Base-by-base conservation (phyloP, 768 basidiomycete species). In the Tricholoma hemisulphureum region DNA sequence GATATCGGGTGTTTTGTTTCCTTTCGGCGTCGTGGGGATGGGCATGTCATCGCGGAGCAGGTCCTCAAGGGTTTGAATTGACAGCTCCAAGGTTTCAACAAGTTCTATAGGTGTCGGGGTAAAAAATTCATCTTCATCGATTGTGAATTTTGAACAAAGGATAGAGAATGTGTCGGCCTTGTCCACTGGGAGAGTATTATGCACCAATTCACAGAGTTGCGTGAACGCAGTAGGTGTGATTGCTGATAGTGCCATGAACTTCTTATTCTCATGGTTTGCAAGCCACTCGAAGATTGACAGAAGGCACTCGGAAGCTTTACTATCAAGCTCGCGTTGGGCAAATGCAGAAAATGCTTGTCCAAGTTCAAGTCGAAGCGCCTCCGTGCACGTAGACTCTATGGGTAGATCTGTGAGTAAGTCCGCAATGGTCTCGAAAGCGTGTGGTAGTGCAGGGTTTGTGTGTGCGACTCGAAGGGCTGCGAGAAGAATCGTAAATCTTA, bases 271-370 rank as follows among this genome's bases (percentile, higher is more conserved):
- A 43, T 81, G 79, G 4, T 74, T 67, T 11, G 74, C 63, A n/a
- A 86, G 72, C 85, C 86, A 88, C 53, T 78, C 73, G n/a, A 89
- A 72, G 1, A 83, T 71, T 4, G 75, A 67, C 16, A 85, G 64
- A 8, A 79, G 58, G 6, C 64, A 65, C 21, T 74, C 73, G 13
- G 82, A 76, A 1, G 65, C 72, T 18, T 76, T 74, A 35, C 63
- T 57, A 49, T 76, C 72, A 18, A 83, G 55, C 10, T 62, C 60
- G 3, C 65, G 67, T 20, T 70, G 64, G 2, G 73, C 64, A 58
- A 70, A 73, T 13, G 68, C 58, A 1, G 68, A 62, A 10, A 79
- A 60, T 26, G 67, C 63, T 26, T 67, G 68, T 16, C 78, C 77
- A 41, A 77, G 51, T 61, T 78, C 76, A 31, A 58, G 56, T 24